Percentiles rank a stretch among this genome's conserved stretches.
Conservation (phyloP, 495 filamentous ascomycete species). For the Penicillium taxi region DNA sequence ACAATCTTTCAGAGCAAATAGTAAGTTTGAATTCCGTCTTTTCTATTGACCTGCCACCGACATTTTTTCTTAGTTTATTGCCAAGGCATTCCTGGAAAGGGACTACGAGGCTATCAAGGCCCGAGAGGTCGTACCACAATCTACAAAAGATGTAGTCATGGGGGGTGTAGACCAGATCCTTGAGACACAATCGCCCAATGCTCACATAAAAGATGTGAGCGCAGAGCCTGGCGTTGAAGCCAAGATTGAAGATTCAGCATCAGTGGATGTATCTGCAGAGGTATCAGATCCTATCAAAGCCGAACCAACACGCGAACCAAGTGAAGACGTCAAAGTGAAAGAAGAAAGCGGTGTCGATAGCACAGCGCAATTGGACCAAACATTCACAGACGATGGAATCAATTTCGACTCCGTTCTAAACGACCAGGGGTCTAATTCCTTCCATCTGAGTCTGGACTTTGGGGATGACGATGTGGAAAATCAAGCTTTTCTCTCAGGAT, state of each 20-base stretch:
- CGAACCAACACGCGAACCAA: conserved; percentile 7
- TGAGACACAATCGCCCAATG: conserved; percentile 7
- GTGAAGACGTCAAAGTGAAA: conserved; percentile 17
- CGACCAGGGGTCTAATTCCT: conserved; percentile 29
- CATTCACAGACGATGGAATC: conserved; percentile 24
- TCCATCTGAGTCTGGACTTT: conserved; percentile 43
- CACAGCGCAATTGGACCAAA: conserved; percentile 11
- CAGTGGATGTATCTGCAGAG: no score
- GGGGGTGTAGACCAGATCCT: conserved; percentile 16
- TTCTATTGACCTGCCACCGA: conserved; percentile 1
- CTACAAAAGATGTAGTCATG: conserved; percentile 28
- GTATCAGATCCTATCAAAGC: conserved; percentile 11
- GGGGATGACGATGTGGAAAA: conserved; percentile 37
- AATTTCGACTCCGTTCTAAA: conserved; percentile 35
- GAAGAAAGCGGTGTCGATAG: conserved; percentile 18
- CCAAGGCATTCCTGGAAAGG: conserved; percentile 39
- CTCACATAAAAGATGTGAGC: conserved; percentile 12
- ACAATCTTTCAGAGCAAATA: conserved; percentile 46
- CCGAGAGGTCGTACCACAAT: conserved; percentile 24
- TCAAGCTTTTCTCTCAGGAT: conserved; percentile 36
- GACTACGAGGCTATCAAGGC: conserved; percentile 37
- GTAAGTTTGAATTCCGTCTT: conserved; percentile 26
- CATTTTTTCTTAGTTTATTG: conserved; percentile 31
- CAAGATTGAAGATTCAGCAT: conserved; percentile 11
- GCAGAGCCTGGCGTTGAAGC: conserved; percentile 8